These are phyloP conservation scores for Ambrosia artemisiifolia DNA, from an alignment of 129 eudicot species.

Conservation along the genomic window DNA sequence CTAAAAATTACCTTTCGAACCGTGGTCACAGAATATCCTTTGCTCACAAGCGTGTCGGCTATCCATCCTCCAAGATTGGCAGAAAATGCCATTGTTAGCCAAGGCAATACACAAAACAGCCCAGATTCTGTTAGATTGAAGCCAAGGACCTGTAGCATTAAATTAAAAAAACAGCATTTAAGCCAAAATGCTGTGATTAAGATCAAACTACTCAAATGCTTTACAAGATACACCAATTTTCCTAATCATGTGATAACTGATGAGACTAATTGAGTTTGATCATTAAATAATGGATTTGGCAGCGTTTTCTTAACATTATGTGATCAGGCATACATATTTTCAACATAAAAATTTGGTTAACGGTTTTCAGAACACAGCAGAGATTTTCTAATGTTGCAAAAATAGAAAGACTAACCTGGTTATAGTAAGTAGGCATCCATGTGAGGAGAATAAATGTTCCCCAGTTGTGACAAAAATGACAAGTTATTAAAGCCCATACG, in stretches of 20 bases:
- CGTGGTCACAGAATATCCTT: slow-evolving; percentile 73
- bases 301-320: neutral
- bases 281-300: neutral
- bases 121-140: slow-evolving; percentile 91
- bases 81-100: slow-evolving; percentile 96
- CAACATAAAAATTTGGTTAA: neutral
- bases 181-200: neutral
- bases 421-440: slow-evolving; percentile 94
- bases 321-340: neutral
- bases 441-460: slow-evolving; percentile 87
- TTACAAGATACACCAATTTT: neutral
- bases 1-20: slow-evolving; percentile 72
- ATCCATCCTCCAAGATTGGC: slow-evolving; percentile 99
- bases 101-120: slow-evolving; percentile 79
- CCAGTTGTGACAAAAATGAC: slow-evolving; percentile 90
- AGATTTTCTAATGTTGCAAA: neutral
- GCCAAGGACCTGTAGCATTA: slow-evolving; percentile 60
- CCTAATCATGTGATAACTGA: neutral
- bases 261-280: neutral
- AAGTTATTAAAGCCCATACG: slow-evolving; percentile 84
- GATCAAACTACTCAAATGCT: neutral
- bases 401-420: slow-evolving; percentile 49
- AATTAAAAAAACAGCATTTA: neutral
- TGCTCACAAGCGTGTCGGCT: slow-evolving; percentile 88
- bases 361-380: neutral